Conservation (phyloP, 345 rosid genomes). For the Brassica incana region DNA sequence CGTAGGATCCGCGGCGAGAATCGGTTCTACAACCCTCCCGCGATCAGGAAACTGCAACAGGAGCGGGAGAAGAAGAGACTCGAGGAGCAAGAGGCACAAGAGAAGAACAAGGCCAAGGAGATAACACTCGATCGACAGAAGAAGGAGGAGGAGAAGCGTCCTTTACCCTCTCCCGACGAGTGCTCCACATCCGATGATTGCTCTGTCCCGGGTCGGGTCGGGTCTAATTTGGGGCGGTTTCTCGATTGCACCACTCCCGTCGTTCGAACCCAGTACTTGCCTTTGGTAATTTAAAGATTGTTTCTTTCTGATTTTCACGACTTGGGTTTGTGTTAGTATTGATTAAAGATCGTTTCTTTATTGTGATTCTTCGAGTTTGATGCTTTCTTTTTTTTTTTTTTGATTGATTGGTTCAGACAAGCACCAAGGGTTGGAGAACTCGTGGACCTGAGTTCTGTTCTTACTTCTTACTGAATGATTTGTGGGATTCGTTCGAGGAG, state of each 20-base stretch:
- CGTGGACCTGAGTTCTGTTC: constrained; percentile 48
- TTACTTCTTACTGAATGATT: constrained; percentile 64
- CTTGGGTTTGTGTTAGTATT: not conserved
- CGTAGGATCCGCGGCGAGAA: constrained; percentile 47
- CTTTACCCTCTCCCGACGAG: constrained; percentile 38
- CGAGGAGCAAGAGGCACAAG: constrained; percentile 28
- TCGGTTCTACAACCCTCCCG: constrained; percentile 58
- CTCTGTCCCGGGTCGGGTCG: constrained; percentile 42
- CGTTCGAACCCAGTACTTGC: constrained; percentile 60
- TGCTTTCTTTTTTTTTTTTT: not conserved
- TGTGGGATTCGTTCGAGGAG: constrained; percentile 82
- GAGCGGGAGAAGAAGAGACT: constrained; percentile 40
- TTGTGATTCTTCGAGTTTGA: not conserved
- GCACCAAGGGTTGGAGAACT: constrained; percentile 52
- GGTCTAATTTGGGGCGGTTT: constrained; percentile 81
- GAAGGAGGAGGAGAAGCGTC: constrained; percentile 31
- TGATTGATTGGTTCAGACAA: constrained; percentile 41
- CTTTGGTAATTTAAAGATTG: constrained; percentile 51
- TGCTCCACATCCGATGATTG: constrained; percentile 47
- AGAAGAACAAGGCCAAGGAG: constrained; percentile 25
- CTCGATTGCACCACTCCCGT: constrained; percentile 71
- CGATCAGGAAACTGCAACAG: constrained; percentile 43
- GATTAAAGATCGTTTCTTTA: not conserved
- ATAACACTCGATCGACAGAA: constrained; percentile 6
- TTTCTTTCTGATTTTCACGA: not conserved